These are phyloP conservation scores for Penicillium rolfsii DNA, from an alignment of 2,329 filamentous ascomycete species.

Conservation along the genomic window DNA sequence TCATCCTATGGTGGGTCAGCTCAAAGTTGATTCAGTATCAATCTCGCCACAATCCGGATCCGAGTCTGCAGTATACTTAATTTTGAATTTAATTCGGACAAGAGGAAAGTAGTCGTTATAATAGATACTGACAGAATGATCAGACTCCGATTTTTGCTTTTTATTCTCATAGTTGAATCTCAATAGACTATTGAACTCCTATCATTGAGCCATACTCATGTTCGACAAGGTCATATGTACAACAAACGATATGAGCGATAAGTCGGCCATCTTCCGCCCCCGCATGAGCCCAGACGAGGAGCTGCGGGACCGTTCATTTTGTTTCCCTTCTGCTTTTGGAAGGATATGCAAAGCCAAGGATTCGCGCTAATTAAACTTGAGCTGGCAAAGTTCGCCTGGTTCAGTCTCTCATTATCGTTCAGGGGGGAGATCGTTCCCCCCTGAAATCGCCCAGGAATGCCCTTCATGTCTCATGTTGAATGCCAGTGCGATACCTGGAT, in stretches of 20 bases:
- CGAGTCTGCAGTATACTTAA: background rate
- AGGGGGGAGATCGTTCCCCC: background rate
- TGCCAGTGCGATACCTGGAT: background rate
- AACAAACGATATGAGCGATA: background rate
- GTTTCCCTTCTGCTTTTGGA: background rate
- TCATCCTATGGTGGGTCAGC: conserved; percentile 13
- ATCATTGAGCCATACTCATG: background rate
- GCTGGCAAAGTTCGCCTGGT: background rate
- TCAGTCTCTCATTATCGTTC: background rate
- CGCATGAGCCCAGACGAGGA: too few species aligned
- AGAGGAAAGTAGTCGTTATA: background rate
- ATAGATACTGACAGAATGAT: background rate
- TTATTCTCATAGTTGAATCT: background rate
- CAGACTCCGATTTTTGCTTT: background rate
- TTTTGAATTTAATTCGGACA: background rate
- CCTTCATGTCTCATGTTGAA: background rate
- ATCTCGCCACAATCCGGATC: background rate
- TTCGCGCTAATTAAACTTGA: background rate
- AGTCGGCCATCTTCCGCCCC: background rate
- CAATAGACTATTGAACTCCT: too few species aligned
- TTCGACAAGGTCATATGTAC: background rate
- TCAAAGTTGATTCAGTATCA: conserved; percentile 10
- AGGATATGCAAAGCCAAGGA: background rate
- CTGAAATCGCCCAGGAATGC: background rate
- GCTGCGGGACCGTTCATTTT: background rate